These are phyloP conservation scores for Colletotrichum sojae DNA, from an alignment of 2,329 filamentous ascomycete species.

Conservation along the genomic window DNA sequence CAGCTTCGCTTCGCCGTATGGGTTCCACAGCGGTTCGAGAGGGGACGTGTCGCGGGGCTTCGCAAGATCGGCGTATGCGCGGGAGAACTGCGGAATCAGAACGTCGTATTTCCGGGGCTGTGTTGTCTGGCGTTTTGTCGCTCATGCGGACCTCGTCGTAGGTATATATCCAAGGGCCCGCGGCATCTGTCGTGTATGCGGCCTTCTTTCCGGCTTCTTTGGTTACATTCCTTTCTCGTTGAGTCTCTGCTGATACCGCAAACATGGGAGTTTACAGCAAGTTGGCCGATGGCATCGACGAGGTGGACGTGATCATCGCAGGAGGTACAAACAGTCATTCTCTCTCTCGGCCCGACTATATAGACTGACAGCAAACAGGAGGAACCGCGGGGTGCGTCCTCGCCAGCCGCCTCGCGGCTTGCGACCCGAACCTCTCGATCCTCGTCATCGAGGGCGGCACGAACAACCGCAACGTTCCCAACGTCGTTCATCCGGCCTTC, in stretches of 20 bases:
- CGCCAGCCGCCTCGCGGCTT: slow-evolving; percentile 64
- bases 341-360: accelerated
- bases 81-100: slow-evolving; percentile 12
- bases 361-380: slow-evolving; percentile 47
- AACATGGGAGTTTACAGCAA: slow-evolving; percentile 45
- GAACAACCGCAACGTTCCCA: slow-evolving; percentile 66
- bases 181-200: not conserved
- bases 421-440: slow-evolving; percentile 63
- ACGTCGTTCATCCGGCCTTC: slow-evolving; percentile 65
- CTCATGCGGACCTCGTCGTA: not conserved
- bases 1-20: not conserved
- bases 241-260: not conserved
- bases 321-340: slow-evolving; percentile 52
- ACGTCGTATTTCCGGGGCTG: not conserved
- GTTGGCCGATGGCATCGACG: slow-evolving; percentile 51
- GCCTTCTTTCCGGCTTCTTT: not conserved
- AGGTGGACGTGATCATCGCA: slow-evolving; percentile 67
- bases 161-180: slow-evolving; percentile 14
- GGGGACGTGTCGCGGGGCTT: no score
- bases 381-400: slow-evolving; percentile 64
- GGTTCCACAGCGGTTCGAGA: not conserved
- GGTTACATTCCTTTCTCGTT: not conserved
- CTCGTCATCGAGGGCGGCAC: slow-evolving; percentile 67
- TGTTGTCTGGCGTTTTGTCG: not conserved
- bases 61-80: not conserved